Conservation (phyloP, 495 filamentous ascomycete genomes). For the Tuber melanosporum region DNA sequence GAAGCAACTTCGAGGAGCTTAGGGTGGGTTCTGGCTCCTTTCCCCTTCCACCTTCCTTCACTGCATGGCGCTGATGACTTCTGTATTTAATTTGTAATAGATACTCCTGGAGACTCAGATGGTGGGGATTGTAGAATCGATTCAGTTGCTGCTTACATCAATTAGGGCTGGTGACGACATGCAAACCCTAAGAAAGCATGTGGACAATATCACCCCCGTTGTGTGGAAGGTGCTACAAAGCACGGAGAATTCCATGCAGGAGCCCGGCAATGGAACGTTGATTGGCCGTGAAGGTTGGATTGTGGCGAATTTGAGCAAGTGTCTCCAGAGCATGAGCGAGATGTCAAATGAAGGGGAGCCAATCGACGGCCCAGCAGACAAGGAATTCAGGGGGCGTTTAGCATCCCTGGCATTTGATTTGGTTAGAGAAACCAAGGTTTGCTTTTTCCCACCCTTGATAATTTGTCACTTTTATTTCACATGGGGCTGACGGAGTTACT, state of each 20-base stretch:
- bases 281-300: slow-evolving; percentile 57
- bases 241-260: slow-evolving; percentile 56
- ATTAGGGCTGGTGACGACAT: slow-evolving; percentile 67
- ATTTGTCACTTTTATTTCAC: neutral
- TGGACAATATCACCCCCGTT: slow-evolving; percentile 62
- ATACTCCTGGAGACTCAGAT: slow-evolving; percentile 82
- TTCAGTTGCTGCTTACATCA: slow-evolving; percentile 70
- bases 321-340: slow-evolving; percentile 58
- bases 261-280: slow-evolving; percentile 45
- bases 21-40: slow-evolving; percentile 50
- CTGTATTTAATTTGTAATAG: slow-evolving; percentile 43
- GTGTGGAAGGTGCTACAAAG: slow-evolving; percentile 62
- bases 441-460: neutral
- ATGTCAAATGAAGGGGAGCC: slow-evolving; percentile 58
- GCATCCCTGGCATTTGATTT: slow-evolving; percentile 81
- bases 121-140: slow-evolving; percentile 68
- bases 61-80: slow-evolving; percentile 17
- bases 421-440: slow-evolving; percentile 64
- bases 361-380: slow-evolving; percentile 48
- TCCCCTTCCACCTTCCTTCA: slow-evolving; percentile 36
- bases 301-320: slow-evolving; percentile 56
- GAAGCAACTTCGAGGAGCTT: slow-evolving; percentile 64
- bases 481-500: neutral
- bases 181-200: slow-evolving; percentile 60
- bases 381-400: slow-evolving; percentile 63